Base-by-base conservation (phyloP, 441 rosid species). In the Pelargonium citronellum region DNA sequence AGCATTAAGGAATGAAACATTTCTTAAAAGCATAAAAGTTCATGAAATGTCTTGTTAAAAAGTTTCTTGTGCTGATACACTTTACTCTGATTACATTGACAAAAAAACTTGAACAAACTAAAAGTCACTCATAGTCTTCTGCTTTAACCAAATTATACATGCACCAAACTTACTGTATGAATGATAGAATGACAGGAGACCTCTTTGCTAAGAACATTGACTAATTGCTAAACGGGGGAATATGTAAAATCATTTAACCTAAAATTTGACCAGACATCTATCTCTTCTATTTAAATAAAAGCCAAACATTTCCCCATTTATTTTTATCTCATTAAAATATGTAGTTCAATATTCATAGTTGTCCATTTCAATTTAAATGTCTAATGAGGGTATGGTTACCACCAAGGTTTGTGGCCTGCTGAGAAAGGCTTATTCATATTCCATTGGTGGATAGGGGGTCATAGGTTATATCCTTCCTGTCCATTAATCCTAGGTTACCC, bases 51-150 rank as follows among this genome's bases (percentile, higher is more conserved):
- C 61, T 55, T 19, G 8, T 55, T 55, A 16, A 55, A 19, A 43
- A 43, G 8, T 11, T 43, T 55, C 17, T 55, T 55, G 6, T 55
- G 8, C 61, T 55, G 61, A 60, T 60, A 22, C 11, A 22, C 30
- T 60, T 60, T 9, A 58, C 63, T 58, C 63, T 60, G 22, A 19
- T 60, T 60, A 60, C 8, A 20, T 60, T 9, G n/a, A 60, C 27
- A 30, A 7, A 60, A 60, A 30, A 16, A 16, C n/a, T 8, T 20
- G 30, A 60, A 9, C 30, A 0, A 60, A 60, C 64, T 60, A 20
- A 60, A 20, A 20, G 64, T 60, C n/a, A 19, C n/a, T 60, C 64
- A 20, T 60, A 30, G 10, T 60, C 63, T 17, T 20, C 64, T 20
- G 64, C 64, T 9, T 58, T 10, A 8, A 60, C 64, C 37, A 60